These are phyloP conservation scores for Eucalyptus marginata DNA, from an alignment of 345 rosid species.

Conservation along the genomic window DNA sequence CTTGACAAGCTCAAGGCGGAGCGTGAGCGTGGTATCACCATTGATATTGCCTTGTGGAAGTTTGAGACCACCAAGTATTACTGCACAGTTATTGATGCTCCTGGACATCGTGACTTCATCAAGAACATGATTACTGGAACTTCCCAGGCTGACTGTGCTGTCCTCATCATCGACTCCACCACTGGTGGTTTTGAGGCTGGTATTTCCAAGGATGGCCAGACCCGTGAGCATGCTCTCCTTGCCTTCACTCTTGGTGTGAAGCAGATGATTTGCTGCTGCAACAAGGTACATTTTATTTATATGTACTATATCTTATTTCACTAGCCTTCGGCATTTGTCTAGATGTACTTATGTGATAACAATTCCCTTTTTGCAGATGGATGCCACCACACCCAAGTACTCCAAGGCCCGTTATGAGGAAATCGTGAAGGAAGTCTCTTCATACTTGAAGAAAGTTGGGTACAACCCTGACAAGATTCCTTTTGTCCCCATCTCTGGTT, in stretches of 20 bases:
- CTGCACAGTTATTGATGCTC: slow-evolving; percentile 81
- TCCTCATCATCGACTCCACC: slow-evolving; percentile 69
- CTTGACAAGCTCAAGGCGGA: slow-evolving; percentile 83
- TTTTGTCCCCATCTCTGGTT: slow-evolving; percentile 29
- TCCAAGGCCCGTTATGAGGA: slow-evolving; percentile 31
- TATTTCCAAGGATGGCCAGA: slow-evolving; percentile 76
- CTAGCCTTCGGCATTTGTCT: background rate
- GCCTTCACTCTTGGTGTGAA: slow-evolving; percentile 60
- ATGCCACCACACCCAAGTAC: slow-evolving; percentile 30
- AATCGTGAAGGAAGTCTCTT: slow-evolving; percentile 33
- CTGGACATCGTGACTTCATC: slow-evolving; percentile 76
- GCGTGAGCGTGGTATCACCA: slow-evolving; percentile 84
- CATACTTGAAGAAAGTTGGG: slow-evolving; percentile 31
- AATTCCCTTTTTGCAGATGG: slow-evolving; percentile 5
- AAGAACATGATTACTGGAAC: slow-evolving; percentile 87
- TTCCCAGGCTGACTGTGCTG: slow-evolving; percentile 81
- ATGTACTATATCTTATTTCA: background rate
- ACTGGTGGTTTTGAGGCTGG: slow-evolving; percentile 87
- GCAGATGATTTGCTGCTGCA: slow-evolving; percentile 75
- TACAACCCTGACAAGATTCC: slow-evolving; percentile 33
- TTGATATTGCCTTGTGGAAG: slow-evolving; percentile 79
- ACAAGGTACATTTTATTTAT: slow-evolving; percentile 28
- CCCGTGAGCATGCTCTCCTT: slow-evolving; percentile 60
- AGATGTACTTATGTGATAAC: background rate
- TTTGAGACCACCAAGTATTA: slow-evolving; percentile 76